A percentile compares a stretch with the other conserved stretches of the same genome.
phyloP scores from a whole-genome alignment of 192 early-diverging fungal genomes.

The Lobulomyces angularis region DNA sequence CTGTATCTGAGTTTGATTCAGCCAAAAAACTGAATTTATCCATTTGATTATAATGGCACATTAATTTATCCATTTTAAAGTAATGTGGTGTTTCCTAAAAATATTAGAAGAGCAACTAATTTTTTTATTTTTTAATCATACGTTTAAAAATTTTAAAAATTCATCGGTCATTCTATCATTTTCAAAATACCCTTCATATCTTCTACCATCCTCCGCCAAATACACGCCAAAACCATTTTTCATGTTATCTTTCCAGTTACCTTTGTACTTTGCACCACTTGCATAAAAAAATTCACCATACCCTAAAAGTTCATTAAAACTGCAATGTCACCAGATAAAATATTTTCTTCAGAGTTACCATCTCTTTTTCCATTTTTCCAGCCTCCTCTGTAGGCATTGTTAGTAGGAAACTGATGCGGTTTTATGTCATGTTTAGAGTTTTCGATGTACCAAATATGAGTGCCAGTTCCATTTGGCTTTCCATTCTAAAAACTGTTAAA shows the following conservation, averaged over 20 bases:
- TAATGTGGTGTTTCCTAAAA: too few species aligned
- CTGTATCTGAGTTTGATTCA: not conserved
- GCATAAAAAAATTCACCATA: constrained; percentile 37
- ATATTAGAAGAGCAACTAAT: not conserved
- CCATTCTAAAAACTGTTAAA: constrained; percentile 19
- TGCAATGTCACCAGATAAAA: too few species aligned
- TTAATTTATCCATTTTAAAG: constrained; percentile 24
- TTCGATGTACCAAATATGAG: constrained; percentile 29
- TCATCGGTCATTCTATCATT: constrained; percentile 18
- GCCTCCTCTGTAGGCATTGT: constrained; percentile 13
- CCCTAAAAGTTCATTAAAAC: too few species aligned
- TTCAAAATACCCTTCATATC: constrained; percentile 28
- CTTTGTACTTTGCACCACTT: constrained; percentile 31
- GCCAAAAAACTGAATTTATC: not conserved
- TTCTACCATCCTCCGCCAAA: constrained; percentile 31
- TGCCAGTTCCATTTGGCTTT: constrained; percentile 27
- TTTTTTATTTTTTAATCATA: not conserved
- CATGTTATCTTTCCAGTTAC: constrained; percentile 38
- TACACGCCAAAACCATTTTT: constrained; percentile 34
- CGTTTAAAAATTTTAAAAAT: not conserved
- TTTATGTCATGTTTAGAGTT: not conserved
- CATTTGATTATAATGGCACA: not conserved
- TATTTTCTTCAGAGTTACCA: too few species aligned
- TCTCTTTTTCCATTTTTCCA: constrained; percentile 32
- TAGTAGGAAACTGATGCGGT: not conserved